Conservation (phyloP, 257 asterid genomes). For the Linderniella brevidens region DNA sequence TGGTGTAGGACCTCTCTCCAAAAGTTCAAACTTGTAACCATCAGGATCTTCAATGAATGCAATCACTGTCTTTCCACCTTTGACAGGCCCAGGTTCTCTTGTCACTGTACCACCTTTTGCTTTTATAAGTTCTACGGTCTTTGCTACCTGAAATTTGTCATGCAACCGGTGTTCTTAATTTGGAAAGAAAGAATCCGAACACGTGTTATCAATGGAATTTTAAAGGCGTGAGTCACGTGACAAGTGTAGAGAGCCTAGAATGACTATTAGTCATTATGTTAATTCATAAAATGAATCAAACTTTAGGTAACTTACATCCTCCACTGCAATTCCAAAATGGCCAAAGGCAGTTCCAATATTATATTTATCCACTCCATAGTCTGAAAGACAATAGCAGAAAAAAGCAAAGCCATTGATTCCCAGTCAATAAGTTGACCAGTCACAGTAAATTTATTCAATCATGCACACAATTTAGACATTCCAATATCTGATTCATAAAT, state of each 20-base stretch:
- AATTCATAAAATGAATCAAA: too few relatives aligned
- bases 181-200: too few relatives aligned
- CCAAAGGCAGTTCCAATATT: constrained; percentile 90
- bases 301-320: constrained; percentile 55
- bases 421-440: not conserved
- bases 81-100: constrained; percentile 95
- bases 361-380: constrained; percentile 87
- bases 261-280: too few relatives aligned
- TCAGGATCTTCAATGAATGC: constrained; percentile 97
- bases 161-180: too few relatives aligned
- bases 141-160: constrained; percentile 36
- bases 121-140: constrained; percentile 78
- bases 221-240: too few relatives aligned
- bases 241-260: too few relatives aligned
- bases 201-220: too few relatives aligned
- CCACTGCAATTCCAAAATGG: constrained; percentile 92
- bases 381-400: constrained; percentile 26
- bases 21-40: constrained; percentile 92
- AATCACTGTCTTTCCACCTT: constrained; percentile 90
- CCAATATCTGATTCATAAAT: too few relatives aligned
- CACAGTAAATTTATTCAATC: too few relatives aligned
- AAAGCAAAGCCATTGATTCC: constrained; percentile 10
- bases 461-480: too few relatives aligned
- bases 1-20: constrained; percentile 95
- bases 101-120: constrained; percentile 95